Evolutionary conservation across 164 flowering plant species (phyloP).

Genomic region (Taxillus chinensis): DNA sequence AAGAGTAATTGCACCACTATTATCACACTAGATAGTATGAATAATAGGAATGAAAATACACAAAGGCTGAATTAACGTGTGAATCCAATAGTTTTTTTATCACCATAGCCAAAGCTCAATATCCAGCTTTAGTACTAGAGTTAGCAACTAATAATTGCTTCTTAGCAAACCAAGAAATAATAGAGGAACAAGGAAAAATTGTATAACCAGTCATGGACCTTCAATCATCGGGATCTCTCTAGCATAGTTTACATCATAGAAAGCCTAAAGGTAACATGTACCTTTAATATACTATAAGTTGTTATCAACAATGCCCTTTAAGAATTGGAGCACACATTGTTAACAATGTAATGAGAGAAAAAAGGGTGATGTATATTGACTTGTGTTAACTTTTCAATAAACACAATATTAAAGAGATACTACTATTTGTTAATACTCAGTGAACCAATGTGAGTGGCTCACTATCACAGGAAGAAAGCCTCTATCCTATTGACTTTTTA

Average conservation of each 20-base stretch:
- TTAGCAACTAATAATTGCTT: neutral
- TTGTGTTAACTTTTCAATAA: no score
- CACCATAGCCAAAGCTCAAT: neutral
- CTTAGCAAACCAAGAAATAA: neutral
- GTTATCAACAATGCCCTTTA: neutral
- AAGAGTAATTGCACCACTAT: no score
- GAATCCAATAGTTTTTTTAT: neutral
- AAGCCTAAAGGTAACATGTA: no score
- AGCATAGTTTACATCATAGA: neutral
- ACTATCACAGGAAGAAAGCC: neutral
- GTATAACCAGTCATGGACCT: neutral
- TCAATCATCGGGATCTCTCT: neutral
- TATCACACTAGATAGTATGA: no score
- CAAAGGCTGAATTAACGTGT: no score
- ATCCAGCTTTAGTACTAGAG: neutral
- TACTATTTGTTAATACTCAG: neutral
- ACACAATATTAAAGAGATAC: neutral
- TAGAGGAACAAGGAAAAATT: neutral
- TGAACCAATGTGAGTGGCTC: neutral
- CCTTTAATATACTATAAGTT: no score
- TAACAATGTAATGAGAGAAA: no score
- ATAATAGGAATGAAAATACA: no score
- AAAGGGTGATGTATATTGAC: no score
- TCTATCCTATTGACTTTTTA: neutral
- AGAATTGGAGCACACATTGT: neutral